phyloP scores from a whole-genome alignment of 164 flowering plant species.

The Paratinospora sagittata region DNA sequence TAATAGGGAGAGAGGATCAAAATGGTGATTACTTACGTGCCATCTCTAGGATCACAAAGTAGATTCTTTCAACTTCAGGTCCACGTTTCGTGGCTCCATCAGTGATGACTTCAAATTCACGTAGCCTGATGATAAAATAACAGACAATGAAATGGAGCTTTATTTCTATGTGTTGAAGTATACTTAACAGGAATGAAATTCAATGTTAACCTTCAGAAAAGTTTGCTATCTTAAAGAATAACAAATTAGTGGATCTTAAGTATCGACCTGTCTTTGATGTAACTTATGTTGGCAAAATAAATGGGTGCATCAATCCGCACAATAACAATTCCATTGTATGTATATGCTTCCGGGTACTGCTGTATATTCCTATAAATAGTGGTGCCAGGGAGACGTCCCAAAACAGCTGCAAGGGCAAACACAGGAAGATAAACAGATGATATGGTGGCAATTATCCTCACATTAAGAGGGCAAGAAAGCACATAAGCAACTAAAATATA shows the following conservation, averaged over 20 bases:
- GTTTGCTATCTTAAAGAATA: not conserved
- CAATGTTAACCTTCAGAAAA: slow-evolving; percentile 1
- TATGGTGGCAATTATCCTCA: not conserved
- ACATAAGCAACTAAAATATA: too few relatives aligned
- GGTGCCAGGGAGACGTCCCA: slow-evolving; percentile 99
- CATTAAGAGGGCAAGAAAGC: not conserved
- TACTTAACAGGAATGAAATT: too few relatives aligned
- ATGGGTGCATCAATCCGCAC: slow-evolving; percentile 96
- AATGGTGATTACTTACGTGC: slow-evolving; percentile 61
- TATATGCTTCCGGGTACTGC: slow-evolving; percentile 96
- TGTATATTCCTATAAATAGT: slow-evolving; percentile 75
- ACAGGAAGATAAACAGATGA: not conserved
- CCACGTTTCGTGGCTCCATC: slow-evolving; percentile 63
- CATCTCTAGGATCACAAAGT: slow-evolving; percentile 91
- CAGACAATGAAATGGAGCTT: not conserved
- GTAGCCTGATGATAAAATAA: slow-evolving; percentile 43
- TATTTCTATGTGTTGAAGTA: too few relatives aligned
- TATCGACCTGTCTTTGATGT: slow-evolving; percentile 85
- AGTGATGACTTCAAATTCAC: slow-evolving; percentile 60
- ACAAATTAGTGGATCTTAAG: slow-evolving; percentile 9
- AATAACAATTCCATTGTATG: slow-evolving; percentile 87
- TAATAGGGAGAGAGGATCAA: not conserved
- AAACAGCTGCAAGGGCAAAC: slow-evolving; percentile 56
- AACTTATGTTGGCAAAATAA: slow-evolving; percentile 92
- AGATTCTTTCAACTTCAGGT: slow-evolving; percentile 78